These are phyloP conservation scores for Suhomyces bolitotheri DNA, from an alignment of 1,139 yeast species.

Conservation along the genomic window DNA sequence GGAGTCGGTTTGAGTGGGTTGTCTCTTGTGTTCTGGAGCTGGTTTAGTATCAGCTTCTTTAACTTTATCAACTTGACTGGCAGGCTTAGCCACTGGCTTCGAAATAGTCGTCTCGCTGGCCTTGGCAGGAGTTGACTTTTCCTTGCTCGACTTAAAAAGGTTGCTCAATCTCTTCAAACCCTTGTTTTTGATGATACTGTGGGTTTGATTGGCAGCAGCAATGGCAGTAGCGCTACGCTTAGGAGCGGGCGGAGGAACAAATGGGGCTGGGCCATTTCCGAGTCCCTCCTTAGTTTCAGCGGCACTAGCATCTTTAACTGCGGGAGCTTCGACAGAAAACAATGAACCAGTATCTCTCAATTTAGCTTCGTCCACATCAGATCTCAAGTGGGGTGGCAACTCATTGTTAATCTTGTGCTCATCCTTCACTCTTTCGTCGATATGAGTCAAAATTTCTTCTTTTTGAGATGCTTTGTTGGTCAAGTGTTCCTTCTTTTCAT, in stretches of 20 bases:
- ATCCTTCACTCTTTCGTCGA: conserved; percentile 40
- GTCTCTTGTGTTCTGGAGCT: not conserved
- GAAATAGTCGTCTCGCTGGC: conserved; percentile 9
- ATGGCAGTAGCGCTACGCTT: conserved; percentile 9
- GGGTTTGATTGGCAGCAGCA: conserved; percentile 10
- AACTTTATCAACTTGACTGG: not conserved
- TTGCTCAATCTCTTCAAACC: conserved; percentile 17
- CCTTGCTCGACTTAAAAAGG: conserved; percentile 15
- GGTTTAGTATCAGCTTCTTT: not conserved
- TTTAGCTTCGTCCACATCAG: conserved; percentile 42
- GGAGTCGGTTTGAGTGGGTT: conserved; percentile 9
- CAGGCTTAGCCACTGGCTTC: conserved; percentile 4
- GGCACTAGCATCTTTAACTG: conserved; percentile 13
- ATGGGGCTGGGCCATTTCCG: conserved; percentile 3
- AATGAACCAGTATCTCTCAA: conserved; percentile 44
- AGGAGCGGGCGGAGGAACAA: not conserved
- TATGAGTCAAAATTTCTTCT: conserved; percentile 32
- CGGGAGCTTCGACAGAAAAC: conserved; percentile 29
- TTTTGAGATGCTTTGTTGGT: conserved; percentile 34
- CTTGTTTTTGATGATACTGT: conserved; percentile 11
- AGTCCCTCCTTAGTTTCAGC: not conserved
- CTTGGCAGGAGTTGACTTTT: conserved; percentile 8
- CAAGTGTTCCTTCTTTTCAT: conserved; percentile 31
- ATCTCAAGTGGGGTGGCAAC: conserved; percentile 54
- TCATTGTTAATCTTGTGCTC: conserved; percentile 48